phyloP scores from a whole-genome alignment of 2,329 filamentous ascomycete genomes.

The Colletotrichum musae region DNA sequence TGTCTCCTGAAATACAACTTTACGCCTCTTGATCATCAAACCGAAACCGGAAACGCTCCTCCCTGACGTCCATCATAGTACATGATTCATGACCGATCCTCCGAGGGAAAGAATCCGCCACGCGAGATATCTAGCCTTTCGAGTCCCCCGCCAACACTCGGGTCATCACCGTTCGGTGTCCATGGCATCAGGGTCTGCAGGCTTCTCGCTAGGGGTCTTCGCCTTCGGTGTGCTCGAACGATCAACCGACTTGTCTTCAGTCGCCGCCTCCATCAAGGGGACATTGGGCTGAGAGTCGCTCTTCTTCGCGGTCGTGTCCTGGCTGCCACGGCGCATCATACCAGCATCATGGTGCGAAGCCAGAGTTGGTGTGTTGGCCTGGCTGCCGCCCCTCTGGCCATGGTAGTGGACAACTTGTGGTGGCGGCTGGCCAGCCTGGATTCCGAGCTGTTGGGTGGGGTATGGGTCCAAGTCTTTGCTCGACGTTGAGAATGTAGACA shows the following conservation, averaged over 20 bases:
- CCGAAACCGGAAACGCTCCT: constrained; percentile 40
- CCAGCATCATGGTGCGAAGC: constrained; percentile 66
- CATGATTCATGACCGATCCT: constrained; percentile 37
- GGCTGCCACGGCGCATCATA: constrained; percentile 63
- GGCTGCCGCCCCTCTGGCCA: constrained; percentile 76
- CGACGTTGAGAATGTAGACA: constrained; percentile 79
- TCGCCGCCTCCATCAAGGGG: constrained; percentile 55
- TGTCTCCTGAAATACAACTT: constrained; percentile 39
- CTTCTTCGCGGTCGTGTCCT: constrained; percentile 58
- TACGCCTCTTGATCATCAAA: constrained; percentile 41
- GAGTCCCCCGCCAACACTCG: constrained; percentile 1
- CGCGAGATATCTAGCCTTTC: constrained; percentile 9
- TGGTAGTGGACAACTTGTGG: constrained; percentile 79
- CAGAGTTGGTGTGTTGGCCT: constrained; percentile 74
- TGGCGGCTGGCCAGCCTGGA: constrained; percentile 73
- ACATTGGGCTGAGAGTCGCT: constrained; percentile 52
- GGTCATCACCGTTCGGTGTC: constrained; percentile 47
- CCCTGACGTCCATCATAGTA: constrained; percentile 40
- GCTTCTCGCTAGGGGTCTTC: constrained; percentile 43
- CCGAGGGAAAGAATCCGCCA: constrained; percentile 7
- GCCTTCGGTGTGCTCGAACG: constrained; percentile 45
- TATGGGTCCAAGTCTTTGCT: constrained; percentile 79
- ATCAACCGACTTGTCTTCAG: constrained; percentile 51
- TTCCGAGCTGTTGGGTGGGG: constrained; percentile 74
- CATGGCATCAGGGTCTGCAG: constrained; percentile 42